Evolutionary conservation across 2,329 filamentous ascomycete species (phyloP), one percentile per base, ranked within the genome.

Genomic region (Fusarium transvaalense): DNA sequence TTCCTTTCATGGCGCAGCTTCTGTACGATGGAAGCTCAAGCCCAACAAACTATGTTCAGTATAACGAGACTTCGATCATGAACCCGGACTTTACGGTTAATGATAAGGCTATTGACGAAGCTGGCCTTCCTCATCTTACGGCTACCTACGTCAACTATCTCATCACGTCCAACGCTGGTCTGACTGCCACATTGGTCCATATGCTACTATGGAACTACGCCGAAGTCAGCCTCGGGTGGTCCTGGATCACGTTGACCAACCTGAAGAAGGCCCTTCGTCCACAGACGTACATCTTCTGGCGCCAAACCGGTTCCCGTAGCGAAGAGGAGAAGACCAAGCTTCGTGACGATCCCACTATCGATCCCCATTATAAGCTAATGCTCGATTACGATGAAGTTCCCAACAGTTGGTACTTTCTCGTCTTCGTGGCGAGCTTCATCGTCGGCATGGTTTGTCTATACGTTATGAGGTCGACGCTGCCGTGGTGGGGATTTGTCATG

Each of bases 401-500:
- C 1, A 69, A 38, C 38, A 56, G 61, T 7, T 69, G 66, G 61
- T 69, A 69, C 14, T 42, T 55, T 2, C 13, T 51, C 1, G 50
- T 69, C 17, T 48, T 69, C 3, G 19, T n/a, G 3, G 15, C 23
- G 0, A 56, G 46, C 5, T 31, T 66, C 8, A 48, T 69, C 2
- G 1, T 55, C 1, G 65, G 66, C 12, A 5, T 69, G 14, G 6
- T 45, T 4, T 52, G 39, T 3, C 12, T 69, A 14, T 79, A 83
- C 35, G 27, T 54, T 2, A 58, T 66, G 46, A 60, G 71, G 25
- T 72, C 71, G 0, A 76, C 74, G 9, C 66, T 75, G 1, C 73
- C 73, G 0, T 75, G 69, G 76, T 83, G 80, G 80, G 82, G 77
- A 0, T 83, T 83, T 34, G 48, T 84, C 10, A 63, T 83, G 38